A percentile compares a stretch with the other conserved stretches of the same genome.
phyloP scores from a whole-genome alignment of 805 yeast species.

The Kurtzmaniella fragi region DNA sequence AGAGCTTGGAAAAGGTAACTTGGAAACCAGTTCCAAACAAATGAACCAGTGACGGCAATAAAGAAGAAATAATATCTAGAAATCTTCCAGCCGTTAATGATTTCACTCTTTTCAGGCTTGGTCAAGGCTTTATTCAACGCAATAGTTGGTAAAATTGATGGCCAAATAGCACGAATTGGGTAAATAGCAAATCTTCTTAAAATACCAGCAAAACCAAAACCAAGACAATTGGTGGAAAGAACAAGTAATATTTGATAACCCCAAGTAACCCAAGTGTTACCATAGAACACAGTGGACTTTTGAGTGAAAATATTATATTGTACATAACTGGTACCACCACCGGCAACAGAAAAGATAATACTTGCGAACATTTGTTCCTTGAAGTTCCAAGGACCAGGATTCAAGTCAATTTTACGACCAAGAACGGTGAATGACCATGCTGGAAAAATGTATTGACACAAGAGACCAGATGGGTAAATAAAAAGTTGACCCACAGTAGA shows the following conservation, averaged over 20 bases:
- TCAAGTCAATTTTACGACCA: slow-evolving; percentile 28
- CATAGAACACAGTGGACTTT: slow-evolving; percentile 16
- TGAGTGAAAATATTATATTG: slow-evolving; percentile 8
- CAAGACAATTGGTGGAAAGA: slow-evolving; percentile 21
- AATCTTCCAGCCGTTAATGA: slow-evolving; percentile 29
- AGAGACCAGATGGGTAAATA: slow-evolving; percentile 39
- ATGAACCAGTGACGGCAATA: slow-evolving; percentile 8
- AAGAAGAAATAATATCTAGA: slow-evolving; percentile 18
- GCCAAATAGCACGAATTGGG: slow-evolving; percentile 25
- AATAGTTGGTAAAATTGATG: slow-evolving; percentile 28
- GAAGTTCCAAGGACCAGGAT: slow-evolving; percentile 61
- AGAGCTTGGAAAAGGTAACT: slow-evolving; percentile 13
- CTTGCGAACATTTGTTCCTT: slow-evolving; percentile 68
- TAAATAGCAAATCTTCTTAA: slow-evolving; percentile 23
- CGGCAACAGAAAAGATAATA: slow-evolving; percentile 30
- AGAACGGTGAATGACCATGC: slow-evolving; percentile 22
- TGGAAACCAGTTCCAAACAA: slow-evolving; percentile 16
- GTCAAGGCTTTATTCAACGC: slow-evolving; percentile 24
- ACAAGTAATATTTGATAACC: slow-evolving; percentile 21
- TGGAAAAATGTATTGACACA: slow-evolving; percentile 30
- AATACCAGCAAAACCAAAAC: slow-evolving; percentile 28
- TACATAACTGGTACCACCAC: slow-evolving; percentile 27
- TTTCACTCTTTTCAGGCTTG: slow-evolving; percentile 19
- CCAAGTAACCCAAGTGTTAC: slow-evolving; percentile 10
- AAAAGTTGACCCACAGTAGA: slow-evolving; percentile 42